Evolutionary conservation across 192 early-diverging fungal genomes (phyloP).

Genomic region (Podila horticola): DNA sequence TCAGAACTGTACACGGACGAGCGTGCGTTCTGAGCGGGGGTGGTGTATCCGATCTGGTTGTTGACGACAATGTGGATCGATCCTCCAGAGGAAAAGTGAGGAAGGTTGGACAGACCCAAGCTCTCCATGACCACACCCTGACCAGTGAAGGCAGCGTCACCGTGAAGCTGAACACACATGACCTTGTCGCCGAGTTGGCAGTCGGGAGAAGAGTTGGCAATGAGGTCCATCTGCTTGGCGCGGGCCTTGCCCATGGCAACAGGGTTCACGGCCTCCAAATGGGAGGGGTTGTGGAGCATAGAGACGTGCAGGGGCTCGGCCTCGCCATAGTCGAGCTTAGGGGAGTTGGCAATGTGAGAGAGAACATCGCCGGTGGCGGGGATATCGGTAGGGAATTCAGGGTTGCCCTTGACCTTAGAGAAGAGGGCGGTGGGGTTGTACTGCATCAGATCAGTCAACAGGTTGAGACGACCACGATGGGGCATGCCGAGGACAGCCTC

Average conservation of each 20-base stretch:
- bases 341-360: constrained; percentile 84
- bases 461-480: constrained; percentile 94
- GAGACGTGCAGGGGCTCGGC: constrained; percentile 80
- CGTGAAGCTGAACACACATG: constrained; percentile 95
- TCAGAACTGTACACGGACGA: constrained; percentile 93
- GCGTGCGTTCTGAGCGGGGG: constrained; percentile 94
- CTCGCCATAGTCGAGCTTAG: constrained; percentile 78
- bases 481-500: constrained; percentile 96
- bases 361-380: constrained; percentile 92
- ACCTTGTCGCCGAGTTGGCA: constrained; percentile 94
- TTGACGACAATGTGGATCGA: constrained; percentile 98
- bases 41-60: constrained; percentile 98
- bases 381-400: constrained; percentile 84
- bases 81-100: constrained; percentile 95
- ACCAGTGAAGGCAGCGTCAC: constrained; percentile 90
- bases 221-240: constrained; percentile 89
- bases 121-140: constrained; percentile 97
- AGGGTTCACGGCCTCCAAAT: constrained; percentile 97
- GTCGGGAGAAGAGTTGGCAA: constrained; percentile 66
- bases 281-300: constrained; percentile 96
- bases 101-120: constrained; percentile 94
- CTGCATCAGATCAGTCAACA: constrained; percentile 89
- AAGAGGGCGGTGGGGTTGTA: constrained; percentile 86
- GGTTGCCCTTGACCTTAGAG: constrained; percentile 93
- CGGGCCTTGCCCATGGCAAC: constrained; percentile 96